Evolutionary conservation across 202 grass and related monocot species (phyloP), one percentile per base, ranked within the genome.

Genomic region (Cymbopogon flexuosus): DNA sequence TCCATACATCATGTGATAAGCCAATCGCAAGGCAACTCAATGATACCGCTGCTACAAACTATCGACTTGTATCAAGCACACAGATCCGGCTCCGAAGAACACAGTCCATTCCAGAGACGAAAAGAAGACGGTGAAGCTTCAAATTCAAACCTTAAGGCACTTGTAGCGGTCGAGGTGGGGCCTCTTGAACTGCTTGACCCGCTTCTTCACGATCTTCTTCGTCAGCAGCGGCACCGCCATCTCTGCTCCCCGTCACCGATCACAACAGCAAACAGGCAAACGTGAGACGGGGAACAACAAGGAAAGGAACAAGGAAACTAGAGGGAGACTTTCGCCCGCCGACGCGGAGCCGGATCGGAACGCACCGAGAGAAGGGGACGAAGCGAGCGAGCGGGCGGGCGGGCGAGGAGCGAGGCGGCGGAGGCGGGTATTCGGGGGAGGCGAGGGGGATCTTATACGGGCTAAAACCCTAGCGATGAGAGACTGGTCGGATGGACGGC

Each of bases 181-280:
- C 45, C 45, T 47, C 45, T 47, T 93, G 88, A 97, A 97, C 31
- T 85, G 75, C 91, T 97, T 97, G 36, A 93, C 71, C 54, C 91
- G 67, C 91, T 91, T 93, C 88, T 97, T 97, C 77, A 97, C 88
- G 68, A 92, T 96, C 90, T 89, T 89, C 78, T 73, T 90, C 42
- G 83, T 79, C 57, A 96, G 37, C 79, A 91, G 21, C 8, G 90
- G 93, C 22, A 92, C 90, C 80, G 90, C 93, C 93, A 94, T 88
- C 75, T 89, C 39, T 41, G 39, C 39, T 41, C 9, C 7, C 80
- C 61, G 1, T 3, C 0, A 39, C 0, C 13, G 36, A 39, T 10
- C 46, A 3, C n/a, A 81, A 40, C 47, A 40, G 18, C 4, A 29
- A 41, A 29, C 8, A 41, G 0, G 65, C 49, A n/a, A n/a, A 29